Conservation (phyloP, 176 grass and related monocot species). For the Saccharum officinarum region DNA sequence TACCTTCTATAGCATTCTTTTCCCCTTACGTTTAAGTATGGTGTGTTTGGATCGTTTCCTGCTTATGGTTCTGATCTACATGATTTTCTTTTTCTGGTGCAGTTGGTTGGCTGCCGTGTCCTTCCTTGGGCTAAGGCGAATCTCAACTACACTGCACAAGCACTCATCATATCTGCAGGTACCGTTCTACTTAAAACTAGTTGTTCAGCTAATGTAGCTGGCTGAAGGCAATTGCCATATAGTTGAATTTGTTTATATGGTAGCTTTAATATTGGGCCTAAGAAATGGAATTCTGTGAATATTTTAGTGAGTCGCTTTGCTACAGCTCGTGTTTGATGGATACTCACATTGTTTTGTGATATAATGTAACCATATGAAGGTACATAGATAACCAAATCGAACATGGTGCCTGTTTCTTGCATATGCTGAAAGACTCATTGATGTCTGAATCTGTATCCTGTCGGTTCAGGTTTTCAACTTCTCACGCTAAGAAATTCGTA, state of each 20-base stretch:
- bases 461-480: not conserved
- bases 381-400: not conserved
- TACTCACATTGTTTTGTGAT: not conserved
- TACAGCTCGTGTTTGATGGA: not conserved
- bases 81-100: conserved; percentile 6
- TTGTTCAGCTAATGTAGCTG: not conserved
- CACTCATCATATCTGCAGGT: conserved; percentile 97
- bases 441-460: not conserved
- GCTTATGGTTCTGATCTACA: conserved; percentile 34
- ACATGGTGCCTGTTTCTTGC: not conserved
- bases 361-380: not conserved
- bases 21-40: not conserved
- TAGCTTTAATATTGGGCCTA: not conserved
- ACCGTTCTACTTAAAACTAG: conserved; percentile 14
- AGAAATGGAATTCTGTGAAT: not conserved
- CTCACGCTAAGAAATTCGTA: not conserved
- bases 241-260: conserved; percentile 1
- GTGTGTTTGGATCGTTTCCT: not conserved
- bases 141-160: conserved; percentile 94
- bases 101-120: conserved; percentile 88
- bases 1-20: not conserved
- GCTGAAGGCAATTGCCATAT: not conserved
- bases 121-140: conserved; percentile 97
- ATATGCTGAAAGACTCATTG: not conserved
- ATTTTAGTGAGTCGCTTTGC: not conserved